phyloP scores from a whole-genome alignment of 768 basidiomycete genomes.

The Lentinus tigrinus region DNA sequence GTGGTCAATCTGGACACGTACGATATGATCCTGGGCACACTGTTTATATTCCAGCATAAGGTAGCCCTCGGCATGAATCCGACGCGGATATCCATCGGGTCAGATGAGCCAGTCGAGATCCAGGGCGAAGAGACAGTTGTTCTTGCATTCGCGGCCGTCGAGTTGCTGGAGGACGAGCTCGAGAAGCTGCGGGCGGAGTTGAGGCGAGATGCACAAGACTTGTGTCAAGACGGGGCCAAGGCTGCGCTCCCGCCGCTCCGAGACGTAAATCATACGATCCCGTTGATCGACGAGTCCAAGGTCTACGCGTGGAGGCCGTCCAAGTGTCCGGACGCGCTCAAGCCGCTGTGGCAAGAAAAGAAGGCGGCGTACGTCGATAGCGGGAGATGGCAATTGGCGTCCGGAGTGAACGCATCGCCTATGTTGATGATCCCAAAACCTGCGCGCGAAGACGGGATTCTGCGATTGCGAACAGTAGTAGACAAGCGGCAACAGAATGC shows the following conservation, averaged over 20 bases:
- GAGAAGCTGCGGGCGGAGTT: slow-evolving; percentile 15
- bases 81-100: neutral
- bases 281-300: slow-evolving; percentile 17
- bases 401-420: slow-evolving; percentile 20
- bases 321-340: slow-evolving; percentile 22
- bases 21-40: slow-evolving; percentile 33
- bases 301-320: slow-evolving; percentile 19
- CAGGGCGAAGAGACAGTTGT: slow-evolving; percentile 3
- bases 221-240: slow-evolving; percentile 14
- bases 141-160: slow-evolving; percentile 4
- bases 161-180: slow-evolving; percentile 5
- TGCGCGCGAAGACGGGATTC: neutral
- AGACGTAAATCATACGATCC: slow-evolving; percentile 21
- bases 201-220: slow-evolving; percentile 4
- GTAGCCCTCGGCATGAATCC: slow-evolving; percentile 17
- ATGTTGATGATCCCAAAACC: slow-evolving; percentile 15
- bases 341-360: slow-evolving; percentile 20
- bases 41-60: slow-evolving; percentile 23
- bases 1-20: slow-evolving; percentile 11
- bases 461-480: neutral
- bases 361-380: slow-evolving; percentile 20
- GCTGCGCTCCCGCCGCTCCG: slow-evolving; percentile 19
- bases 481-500: slow-evolving; percentile 16
- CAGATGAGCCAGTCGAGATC: neutral
- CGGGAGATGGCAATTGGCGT: slow-evolving; percentile 20